phyloP scores from a whole-genome alignment of 2,329 filamentous ascomycete species.

The Paecilomyces sp. region DNA sequence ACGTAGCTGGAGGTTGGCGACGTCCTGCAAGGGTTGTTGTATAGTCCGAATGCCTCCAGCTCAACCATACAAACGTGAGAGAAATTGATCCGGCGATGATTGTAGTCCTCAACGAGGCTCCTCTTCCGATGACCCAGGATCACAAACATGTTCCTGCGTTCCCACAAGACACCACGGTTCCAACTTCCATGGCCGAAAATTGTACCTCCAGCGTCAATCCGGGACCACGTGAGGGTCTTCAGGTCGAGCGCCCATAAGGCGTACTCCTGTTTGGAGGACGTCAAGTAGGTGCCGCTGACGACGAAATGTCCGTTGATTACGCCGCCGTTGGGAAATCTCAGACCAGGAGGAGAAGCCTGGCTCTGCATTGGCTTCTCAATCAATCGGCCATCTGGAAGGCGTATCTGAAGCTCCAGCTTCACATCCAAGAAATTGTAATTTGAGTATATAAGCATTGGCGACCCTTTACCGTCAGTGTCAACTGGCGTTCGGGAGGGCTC shows the following conservation, averaged over 20 bases:
- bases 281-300: constrained; percentile 93
- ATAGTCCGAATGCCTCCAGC: constrained; percentile 91
- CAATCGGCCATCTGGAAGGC: constrained; percentile 73
- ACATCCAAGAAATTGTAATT: constrained; percentile 99
- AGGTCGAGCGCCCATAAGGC: constrained; percentile 92
- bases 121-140: constrained; percentile 90
- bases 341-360: constrained; percentile 77
- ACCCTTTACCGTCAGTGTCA: constrained; percentile 32
- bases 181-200: constrained; percentile 97
- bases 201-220: constrained; percentile 88
- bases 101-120: constrained; percentile 94
- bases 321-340: constrained; percentile 92
- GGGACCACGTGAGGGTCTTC: constrained; percentile 81
- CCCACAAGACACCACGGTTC: constrained; percentile 94
- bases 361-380: constrained; percentile 80
- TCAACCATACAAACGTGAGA: constrained; percentile 95
- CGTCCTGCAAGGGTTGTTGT: constrained; percentile 82
- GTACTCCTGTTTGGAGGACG: constrained; percentile 96
- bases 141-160: constrained; percentile 87
- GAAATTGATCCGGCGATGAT: constrained; percentile 95
- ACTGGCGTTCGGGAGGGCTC: constrained; percentile 26
- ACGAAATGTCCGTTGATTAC: constrained; percentile 95
- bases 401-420: constrained; percentile 86
- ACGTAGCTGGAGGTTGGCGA: constrained; percentile 74
- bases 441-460: constrained; percentile 90